A percentile compares a stretch with the other conserved stretches of the same genome.
Conservation (phyloP, 805 yeast genomes). For the Blastobotrys terrestris region DNA sequence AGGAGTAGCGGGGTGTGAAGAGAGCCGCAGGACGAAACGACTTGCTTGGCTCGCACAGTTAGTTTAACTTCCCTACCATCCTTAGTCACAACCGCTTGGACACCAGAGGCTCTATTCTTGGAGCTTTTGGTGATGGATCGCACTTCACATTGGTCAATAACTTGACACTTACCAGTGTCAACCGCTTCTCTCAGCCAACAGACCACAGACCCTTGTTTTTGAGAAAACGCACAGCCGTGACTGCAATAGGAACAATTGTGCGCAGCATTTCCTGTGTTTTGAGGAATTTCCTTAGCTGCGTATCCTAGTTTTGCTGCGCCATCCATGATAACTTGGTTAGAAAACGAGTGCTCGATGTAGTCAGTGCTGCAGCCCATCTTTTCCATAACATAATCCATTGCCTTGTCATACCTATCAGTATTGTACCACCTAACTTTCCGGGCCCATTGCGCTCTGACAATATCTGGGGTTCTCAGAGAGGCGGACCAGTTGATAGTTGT, state of each 20-base stretch:
- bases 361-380: conserved; percentile 44
- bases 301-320: conserved; percentile 43
- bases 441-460: conserved; percentile 48
- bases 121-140: conserved; percentile 31
- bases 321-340: conserved; percentile 40
- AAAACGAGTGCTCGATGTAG: conserved; percentile 36
- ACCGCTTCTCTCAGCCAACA: conserved; percentile 48
- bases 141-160: conserved; percentile 34
- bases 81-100: conserved; percentile 33
- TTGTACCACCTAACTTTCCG: conserved; percentile 43
- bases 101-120: conserved; percentile 41
- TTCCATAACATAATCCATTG: conserved; percentile 40
- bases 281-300: conserved; percentile 35
- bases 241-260: conserved; percentile 46
- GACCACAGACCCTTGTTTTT: conserved; percentile 46
- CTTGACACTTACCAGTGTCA: conserved; percentile 35
- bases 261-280: conserved; percentile 39
- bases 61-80: conserved; percentile 19
- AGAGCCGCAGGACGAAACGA: conserved; percentile 43
- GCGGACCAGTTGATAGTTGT: conserved; percentile 56
- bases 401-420: conserved; percentile 37
- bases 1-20: conserved; percentile 45
- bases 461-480: conserved; percentile 42
- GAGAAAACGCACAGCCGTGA: conserved; percentile 45
- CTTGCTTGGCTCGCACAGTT: conserved; percentile 38